Percentiles rank a stretch among this genome's conserved stretches.
These are phyloP conservation scores for Scytalidium sp. DNA, from an alignment of 2,329 filamentous ascomycete species.

Conservation along the genomic window DNA sequence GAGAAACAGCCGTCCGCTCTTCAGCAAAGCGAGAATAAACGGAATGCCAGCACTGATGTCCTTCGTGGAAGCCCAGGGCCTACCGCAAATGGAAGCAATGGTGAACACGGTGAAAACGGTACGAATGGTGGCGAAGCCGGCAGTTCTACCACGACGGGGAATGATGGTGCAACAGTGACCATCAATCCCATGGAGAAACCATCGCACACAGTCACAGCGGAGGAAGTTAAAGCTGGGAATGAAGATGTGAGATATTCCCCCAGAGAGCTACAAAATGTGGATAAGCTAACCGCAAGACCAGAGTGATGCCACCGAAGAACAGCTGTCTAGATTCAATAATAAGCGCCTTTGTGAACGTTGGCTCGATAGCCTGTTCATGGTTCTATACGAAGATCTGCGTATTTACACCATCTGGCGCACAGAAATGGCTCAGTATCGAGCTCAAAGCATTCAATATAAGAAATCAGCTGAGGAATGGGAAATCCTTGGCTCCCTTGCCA, in stretches of 20 bases:
- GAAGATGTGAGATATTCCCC: constrained; percentile 56
- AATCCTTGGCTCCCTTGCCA: constrained; percentile 88
- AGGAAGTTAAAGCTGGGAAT: constrained; percentile 70
- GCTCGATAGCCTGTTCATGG: constrained; percentile 99
- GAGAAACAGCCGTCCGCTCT: constrained; percentile 67
- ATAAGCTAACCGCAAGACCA: constrained; percentile 30
- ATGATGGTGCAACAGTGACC: constrained; percentile 18
- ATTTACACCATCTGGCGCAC: constrained; percentile 99
- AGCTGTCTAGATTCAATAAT: constrained; percentile 90
- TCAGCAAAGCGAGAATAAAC: constrained; percentile 45
- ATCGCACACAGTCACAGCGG: constrained; percentile 72
- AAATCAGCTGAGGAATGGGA: constrained; percentile 98
- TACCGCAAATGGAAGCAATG: constrained; percentile 40
- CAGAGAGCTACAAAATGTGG: constrained; percentile 17
- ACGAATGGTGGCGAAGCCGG: constrained; percentile 22
- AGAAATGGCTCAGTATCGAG: constrained; percentile 92
- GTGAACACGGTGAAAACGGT: constrained; percentile 28
- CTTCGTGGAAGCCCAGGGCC: constrained; percentile 68
- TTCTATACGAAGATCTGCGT: constrained; percentile 93
- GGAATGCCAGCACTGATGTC: constrained; percentile 77
- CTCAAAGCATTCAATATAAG: constrained; percentile 92
- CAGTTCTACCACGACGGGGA: constrained; percentile 18
- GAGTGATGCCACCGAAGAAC: constrained; percentile 63
- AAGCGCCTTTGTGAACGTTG: constrained; percentile 96
- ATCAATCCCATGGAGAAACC: constrained; percentile 67